Conservation (phyloP, 371 early-diverging fungal species). For the Mucor ambiguus region DNA sequence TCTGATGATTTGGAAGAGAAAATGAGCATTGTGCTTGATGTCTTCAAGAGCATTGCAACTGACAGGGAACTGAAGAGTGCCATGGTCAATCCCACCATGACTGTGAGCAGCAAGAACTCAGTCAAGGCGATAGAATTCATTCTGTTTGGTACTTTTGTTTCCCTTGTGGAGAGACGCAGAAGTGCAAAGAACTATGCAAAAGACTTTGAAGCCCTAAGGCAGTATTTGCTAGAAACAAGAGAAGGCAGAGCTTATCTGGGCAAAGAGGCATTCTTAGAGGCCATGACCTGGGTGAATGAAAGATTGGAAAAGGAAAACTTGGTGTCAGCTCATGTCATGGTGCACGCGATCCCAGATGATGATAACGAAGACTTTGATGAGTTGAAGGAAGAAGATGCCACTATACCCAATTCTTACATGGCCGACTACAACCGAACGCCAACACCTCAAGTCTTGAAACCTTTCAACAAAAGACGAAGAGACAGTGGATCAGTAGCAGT, state of each 20-base stretch:
- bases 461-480: neutral
- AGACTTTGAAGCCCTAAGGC: constrained; percentile 6
- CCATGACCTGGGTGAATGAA: neutral
- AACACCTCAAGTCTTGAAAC: neutral
- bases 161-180: neutral
- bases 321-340: neutral
- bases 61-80: neutral
- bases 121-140: constrained; percentile 11
- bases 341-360: neutral
- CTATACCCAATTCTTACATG: neutral
- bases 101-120: neutral
- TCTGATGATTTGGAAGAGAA: neutral
- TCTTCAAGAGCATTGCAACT: neutral
- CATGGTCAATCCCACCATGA: neutral
- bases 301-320: neutral
- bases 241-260: neutral
- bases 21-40: neutral
- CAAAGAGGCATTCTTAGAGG: neutral
- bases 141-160: neutral
- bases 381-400: neutral
- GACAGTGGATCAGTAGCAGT: neutral
- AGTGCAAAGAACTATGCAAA: neutral
- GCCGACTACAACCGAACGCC: neutral
- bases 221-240: neutral
- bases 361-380: constrained; percentile 1